These are phyloP conservation scores for Protea cynaroides DNA, from an alignment of 164 flowering plant genomes.

Conservation along the genomic window DNA sequence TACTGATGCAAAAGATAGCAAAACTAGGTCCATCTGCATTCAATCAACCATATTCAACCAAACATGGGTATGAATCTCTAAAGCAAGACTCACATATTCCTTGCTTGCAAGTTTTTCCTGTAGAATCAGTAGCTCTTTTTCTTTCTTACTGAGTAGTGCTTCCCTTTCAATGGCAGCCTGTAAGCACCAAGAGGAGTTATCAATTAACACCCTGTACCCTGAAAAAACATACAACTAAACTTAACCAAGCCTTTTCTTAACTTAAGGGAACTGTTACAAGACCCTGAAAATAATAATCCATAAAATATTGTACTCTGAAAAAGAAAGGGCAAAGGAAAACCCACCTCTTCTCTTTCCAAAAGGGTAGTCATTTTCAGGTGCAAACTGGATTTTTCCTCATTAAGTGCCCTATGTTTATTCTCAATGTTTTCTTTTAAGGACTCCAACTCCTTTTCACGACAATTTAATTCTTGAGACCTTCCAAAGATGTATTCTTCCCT, in stretches of 20 bases:
- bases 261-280: no score
- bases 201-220: neutral
- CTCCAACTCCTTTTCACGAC: conserved; percentile 59
- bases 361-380: conserved; percentile 41
- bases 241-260: no score
- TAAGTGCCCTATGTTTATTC: conserved; percentile 32
- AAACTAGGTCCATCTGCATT: no score
- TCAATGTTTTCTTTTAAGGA: conserved; percentile 40
- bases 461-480: conserved; percentile 50
- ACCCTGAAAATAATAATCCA: no score
- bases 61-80: neutral
- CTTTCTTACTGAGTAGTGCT: conserved; percentile 45
- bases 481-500: conserved; percentile 60
- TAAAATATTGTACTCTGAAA: no score
- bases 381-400: conserved; percentile 46
- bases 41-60: neutral
- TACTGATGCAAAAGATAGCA: no score
- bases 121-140: conserved; percentile 54
- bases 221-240: no score
- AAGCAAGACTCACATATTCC: conserved; percentile 54
- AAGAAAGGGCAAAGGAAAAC: conserved; percentile 1
- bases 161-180: conserved; percentile 62
- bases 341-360: conserved; percentile 66
- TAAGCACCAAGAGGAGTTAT: conserved; percentile 5
- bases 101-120: conserved; percentile 59